These are phyloP conservation scores for Acmispon strigosus DNA, from an alignment of 306 rosid genomes.

Conservation along the genomic window DNA sequence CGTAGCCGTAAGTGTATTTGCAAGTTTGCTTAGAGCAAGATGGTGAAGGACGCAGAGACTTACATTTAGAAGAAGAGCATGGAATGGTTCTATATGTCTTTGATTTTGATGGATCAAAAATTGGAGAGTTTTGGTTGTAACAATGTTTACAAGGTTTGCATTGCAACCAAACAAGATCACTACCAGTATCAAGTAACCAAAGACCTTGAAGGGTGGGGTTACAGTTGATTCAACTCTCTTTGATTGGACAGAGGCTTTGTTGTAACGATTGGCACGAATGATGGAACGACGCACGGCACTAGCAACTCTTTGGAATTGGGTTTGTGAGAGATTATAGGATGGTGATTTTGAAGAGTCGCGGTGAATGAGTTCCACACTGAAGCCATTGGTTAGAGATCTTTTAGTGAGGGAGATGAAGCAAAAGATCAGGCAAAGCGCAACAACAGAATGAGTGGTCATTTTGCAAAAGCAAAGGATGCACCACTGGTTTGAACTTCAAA, in stretches of 20 bases:
- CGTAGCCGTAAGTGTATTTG: conserved; percentile 13
- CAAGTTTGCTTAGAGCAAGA: conserved; percentile 9
- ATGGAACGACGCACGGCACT: conserved; percentile 38
- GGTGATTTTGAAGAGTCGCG: conserved; percentile 52
- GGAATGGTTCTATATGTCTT: conserved; percentile 13
- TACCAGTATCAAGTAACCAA: conserved; percentile 50
- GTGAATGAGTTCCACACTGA: too few relatives aligned
- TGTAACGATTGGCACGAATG: neutral
- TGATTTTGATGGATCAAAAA: conserved; percentile 39
- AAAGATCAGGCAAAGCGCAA: neutral
- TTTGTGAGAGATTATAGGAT: conserved; percentile 20
- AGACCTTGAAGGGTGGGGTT: neutral
- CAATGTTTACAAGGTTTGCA: conserved; percentile 43
- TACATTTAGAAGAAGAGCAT: neutral
- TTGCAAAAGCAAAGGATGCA: neutral
- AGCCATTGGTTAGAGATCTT: neutral
- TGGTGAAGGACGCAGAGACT: neutral
- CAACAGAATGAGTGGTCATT: neutral
- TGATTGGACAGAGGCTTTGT: neutral
- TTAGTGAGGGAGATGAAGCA: neutral
- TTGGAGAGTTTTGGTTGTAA: conserved; percentile 31
- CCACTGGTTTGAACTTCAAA: too few relatives aligned
- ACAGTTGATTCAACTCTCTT: neutral
- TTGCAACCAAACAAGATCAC: conserved; percentile 53
- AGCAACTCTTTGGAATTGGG: conserved; percentile 20